A percentile compares a stretch with the other conserved stretches of the same genome.
phyloP scores from a whole-genome alignment of 83 land plant genomes.

The Diphasiastrum complanatum region DNA sequence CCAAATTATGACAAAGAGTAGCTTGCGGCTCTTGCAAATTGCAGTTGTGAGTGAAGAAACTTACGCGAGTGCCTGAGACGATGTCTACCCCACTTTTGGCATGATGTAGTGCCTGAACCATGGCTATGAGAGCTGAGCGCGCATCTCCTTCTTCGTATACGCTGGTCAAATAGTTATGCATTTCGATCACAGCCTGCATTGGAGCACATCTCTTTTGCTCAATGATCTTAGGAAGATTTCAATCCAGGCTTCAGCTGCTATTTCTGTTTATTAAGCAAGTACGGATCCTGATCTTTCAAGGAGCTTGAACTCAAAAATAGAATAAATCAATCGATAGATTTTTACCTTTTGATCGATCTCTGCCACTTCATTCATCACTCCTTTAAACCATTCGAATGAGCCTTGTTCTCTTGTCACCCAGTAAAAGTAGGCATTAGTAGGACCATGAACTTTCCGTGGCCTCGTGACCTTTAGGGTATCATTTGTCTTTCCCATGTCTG shows the following conservation, averaged over 20 bases:
- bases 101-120: slow-evolving; percentile 85
- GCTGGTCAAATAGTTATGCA: slow-evolving; percentile 89
- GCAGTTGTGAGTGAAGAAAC: background rate
- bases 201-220: background rate
- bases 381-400: slow-evolving; percentile 94
- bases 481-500: slow-evolving; percentile 17
- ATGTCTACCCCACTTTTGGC: slow-evolving; percentile 83
- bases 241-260: too few relatives aligned
- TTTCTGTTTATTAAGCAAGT: too few relatives aligned
- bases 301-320: too few relatives aligned
- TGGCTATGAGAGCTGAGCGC: slow-evolving; percentile 69
- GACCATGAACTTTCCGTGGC: slow-evolving; percentile 38
- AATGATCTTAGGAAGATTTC: too few relatives aligned
- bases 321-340: too few relatives aligned
- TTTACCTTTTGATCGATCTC: slow-evolving; percentile 76
- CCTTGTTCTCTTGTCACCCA: slow-evolving; percentile 97
- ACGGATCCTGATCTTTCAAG: too few relatives aligned
- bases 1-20: too few relatives aligned
- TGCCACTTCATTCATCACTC: slow-evolving; percentile 85
- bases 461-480: slow-evolving; percentile 21
- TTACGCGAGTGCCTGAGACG: slow-evolving; percentile 89
- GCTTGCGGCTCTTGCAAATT: background rate
- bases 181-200: slow-evolving; percentile 62
- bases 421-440: slow-evolving; percentile 86
- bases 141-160: slow-evolving; percentile 94